phyloP scores from a whole-genome alignment of 2,329 filamentous ascomycete genomes.

The Colletotrichum higginsianum region DNA sequence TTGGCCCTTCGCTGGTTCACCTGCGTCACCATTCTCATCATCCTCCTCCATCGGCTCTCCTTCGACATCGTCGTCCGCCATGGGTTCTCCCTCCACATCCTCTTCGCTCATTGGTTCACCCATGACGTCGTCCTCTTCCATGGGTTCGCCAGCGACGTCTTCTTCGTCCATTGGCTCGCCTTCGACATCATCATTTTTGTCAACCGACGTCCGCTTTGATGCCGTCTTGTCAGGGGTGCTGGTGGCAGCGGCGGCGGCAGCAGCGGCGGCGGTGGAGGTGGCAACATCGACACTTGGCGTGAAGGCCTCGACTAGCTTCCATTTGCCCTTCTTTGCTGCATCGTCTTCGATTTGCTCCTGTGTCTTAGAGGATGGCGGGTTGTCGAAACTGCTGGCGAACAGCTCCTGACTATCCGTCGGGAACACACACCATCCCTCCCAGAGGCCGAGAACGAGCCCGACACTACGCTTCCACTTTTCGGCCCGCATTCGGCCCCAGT shows the following conservation, averaged over 20 bases:
- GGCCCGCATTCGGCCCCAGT: slow-evolving; percentile 85
- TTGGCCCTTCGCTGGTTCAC: slow-evolving; percentile 15
- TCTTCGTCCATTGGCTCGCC: slow-evolving; percentile 60
- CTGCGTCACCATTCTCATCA: slow-evolving; percentile 45
- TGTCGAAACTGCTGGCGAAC: slow-evolving; percentile 80
- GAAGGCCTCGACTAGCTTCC: slow-evolving; percentile 65
- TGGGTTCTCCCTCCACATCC: slow-evolving; percentile 56
- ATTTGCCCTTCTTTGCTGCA: slow-evolving; percentile 59
- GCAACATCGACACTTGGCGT: slow-evolving; percentile 39
- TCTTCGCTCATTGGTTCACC: slow-evolving; percentile 59
- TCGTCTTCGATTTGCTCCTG: slow-evolving; percentile 49
- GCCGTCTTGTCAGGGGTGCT: slow-evolving; percentile 28
- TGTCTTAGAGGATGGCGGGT: slow-evolving; percentile 67
- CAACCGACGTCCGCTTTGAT: slow-evolving; percentile 21
- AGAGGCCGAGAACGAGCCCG: slow-evolving; percentile 76
- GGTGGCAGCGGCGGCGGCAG: not conserved
- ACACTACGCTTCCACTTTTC: slow-evolving; percentile 90
- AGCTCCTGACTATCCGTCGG: slow-evolving; percentile 80
- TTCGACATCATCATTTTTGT: slow-evolving; percentile 55
- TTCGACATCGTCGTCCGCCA: slow-evolving; percentile 65
- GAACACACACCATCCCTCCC: slow-evolving; percentile 82
- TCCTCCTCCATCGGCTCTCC: slow-evolving; percentile 63
- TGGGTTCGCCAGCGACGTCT: slow-evolving; percentile 62
- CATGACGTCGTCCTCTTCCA: slow-evolving; percentile 60
- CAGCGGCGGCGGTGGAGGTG: not conserved